phyloP scores from a whole-genome alignment of 768 basidiomycete genomes.

The Agaricus bisporus region DNA sequence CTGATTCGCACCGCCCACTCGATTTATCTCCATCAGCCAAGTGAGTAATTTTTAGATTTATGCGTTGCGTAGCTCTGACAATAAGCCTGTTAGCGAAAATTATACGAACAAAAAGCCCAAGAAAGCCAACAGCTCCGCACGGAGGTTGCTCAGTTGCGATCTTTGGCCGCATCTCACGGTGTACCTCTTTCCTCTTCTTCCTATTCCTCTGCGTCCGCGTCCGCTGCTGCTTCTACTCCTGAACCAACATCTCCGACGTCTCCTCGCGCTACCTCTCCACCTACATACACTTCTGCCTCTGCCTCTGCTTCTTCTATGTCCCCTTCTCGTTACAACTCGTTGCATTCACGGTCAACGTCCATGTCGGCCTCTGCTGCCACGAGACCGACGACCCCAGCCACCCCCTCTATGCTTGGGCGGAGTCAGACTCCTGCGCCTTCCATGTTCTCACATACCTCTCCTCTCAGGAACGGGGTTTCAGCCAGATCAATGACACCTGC shows the following conservation, averaged over 20 bases:
- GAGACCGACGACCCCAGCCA: constrained; percentile 40
- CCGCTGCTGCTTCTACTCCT: constrained; percentile 20
- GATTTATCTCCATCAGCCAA: constrained; percentile 37
- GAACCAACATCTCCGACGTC: constrained; percentile 43
- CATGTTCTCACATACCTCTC: constrained; percentile 23
- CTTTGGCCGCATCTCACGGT: constrained; percentile 36
- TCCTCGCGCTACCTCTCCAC: constrained; percentile 26
- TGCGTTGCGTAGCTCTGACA: constrained; percentile 13
- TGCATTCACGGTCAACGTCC: constrained; percentile 55
- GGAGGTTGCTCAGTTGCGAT: constrained; percentile 56
- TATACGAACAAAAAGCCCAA: constrained; percentile 62
- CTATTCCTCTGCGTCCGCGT: too few relatives aligned
- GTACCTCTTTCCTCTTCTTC: constrained; percentile 23
- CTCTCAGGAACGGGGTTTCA: constrained; percentile 14
- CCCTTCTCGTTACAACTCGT: constrained; percentile 41
- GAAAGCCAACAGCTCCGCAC: constrained; percentile 63
- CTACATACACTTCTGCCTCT: constrained; percentile 26
- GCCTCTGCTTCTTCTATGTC: constrained; percentile 31
- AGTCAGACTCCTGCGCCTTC: constrained; percentile 34
- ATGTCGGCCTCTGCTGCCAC: constrained; percentile 28
- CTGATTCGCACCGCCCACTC: constrained; percentile 10
- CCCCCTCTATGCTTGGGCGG: constrained; percentile 30
- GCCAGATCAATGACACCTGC: constrained; percentile 7
- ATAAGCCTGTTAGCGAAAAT: constrained; percentile 37
- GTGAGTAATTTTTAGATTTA: constrained; percentile 34